These are phyloP conservation scores for Geotrichum australiense DNA, from an alignment of 1,139 yeast genomes.

Conservation along the genomic window DNA sequence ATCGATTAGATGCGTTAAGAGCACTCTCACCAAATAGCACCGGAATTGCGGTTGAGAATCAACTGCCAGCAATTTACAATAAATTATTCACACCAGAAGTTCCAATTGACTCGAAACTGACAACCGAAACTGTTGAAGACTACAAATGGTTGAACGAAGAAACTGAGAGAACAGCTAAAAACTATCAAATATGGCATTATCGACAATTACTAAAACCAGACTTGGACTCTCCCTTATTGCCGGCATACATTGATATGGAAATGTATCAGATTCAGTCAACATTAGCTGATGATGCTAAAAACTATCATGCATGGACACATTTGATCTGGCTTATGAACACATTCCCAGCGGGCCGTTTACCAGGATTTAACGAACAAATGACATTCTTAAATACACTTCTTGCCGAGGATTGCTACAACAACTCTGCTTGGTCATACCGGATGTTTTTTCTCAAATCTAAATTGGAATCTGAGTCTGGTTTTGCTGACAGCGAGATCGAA, in stretches of 20 bases:
- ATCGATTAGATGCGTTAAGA: constrained; percentile 53
- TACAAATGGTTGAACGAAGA: constrained; percentile 67
- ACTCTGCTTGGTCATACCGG: constrained; percentile 92
- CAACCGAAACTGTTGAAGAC: constrained; percentile 33
- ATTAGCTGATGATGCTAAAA: constrained; percentile 73
- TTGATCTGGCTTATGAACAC: constrained; percentile 62
- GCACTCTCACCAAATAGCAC: constrained; percentile 31
- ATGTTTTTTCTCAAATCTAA: constrained; percentile 43
- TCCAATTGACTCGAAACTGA: neutral
- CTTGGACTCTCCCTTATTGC: constrained; percentile 10
- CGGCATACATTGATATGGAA: constrained; percentile 45
- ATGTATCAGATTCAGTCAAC: constrained; percentile 56
- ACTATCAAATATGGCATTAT: constrained; percentile 95
- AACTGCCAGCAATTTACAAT: constrained; percentile 20
- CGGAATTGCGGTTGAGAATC: constrained; percentile 23
- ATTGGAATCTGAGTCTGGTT: constrained; percentile 11
- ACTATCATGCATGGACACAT: constrained; percentile 96
- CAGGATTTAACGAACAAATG: constrained; percentile 40
- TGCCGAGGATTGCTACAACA: constrained; percentile 65
- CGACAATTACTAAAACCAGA: constrained; percentile 43
- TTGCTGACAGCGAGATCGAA: constrained; percentile 37
- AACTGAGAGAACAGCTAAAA: constrained; percentile 74
- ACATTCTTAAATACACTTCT: constrained; percentile 47
- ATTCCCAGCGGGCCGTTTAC: constrained; percentile 8
- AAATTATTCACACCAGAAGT: constrained; percentile 23